Conservation (phyloP, 768 basidiomycete genomes). For the Suillus alpinus region DNA sequence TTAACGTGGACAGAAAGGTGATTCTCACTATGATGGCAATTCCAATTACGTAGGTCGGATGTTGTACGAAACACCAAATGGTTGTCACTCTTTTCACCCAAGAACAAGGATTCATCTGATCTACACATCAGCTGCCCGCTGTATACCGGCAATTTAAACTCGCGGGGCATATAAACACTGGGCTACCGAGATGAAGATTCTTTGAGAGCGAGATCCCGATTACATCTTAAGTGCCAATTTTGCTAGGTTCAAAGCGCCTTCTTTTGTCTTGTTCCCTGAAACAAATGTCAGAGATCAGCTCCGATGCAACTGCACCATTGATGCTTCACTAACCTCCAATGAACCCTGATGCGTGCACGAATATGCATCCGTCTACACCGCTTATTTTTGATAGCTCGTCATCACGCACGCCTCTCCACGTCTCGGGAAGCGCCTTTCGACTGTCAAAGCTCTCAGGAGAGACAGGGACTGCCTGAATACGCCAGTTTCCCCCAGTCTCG, state of each 20-base stretch:
- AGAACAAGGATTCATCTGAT: background rate
- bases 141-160: constrained; percentile 1
- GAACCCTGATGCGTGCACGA: constrained; percentile 95
- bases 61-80: background rate
- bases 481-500: constrained; percentile 72
- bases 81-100: background rate
- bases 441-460: constrained; percentile 83
- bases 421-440: constrained; percentile 88
- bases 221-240: constrained; percentile 52
- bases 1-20: background rate
- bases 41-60: background rate
- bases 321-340: constrained; percentile 70
- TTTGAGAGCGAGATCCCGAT: constrained; percentile 7
- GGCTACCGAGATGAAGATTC: constrained; percentile 2
- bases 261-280: constrained; percentile 84
- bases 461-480: constrained; percentile 88
- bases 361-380: constrained; percentile 82
- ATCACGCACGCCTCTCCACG: constrained; percentile 91
- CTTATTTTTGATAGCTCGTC: constrained; percentile 68
- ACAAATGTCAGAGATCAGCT: constrained; percentile 1
- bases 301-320: constrained; percentile 7
- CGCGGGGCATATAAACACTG: background rate
- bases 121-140: background rate
- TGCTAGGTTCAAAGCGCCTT: constrained; percentile 83
- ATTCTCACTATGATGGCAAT: background rate